Percentiles rank a stretch among this genome's conserved stretches.
Evolutionary conservation across 768 basidiomycete genomes (phyloP).

Genomic region (Boletales sp.): DNA sequence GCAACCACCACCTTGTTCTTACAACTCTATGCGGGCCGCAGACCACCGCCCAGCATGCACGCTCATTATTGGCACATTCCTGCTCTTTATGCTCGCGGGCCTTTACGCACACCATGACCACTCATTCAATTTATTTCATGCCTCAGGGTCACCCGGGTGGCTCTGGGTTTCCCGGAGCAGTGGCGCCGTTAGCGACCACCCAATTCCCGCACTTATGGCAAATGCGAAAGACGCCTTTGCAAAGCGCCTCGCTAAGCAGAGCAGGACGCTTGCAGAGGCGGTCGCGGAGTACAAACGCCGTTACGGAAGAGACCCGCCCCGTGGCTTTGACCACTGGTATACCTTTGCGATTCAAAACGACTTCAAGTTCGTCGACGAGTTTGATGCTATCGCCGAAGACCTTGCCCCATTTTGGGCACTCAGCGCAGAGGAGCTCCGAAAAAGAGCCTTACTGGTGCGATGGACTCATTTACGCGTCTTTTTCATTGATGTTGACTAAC

Average conservation of each 20-base stretch:
- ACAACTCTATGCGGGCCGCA: constrained; percentile 17
- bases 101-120: constrained; percentile 33
- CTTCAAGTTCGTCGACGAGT: constrained; percentile 86
- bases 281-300: constrained; percentile 78
- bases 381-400: constrained; percentile 75
- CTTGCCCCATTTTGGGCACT: constrained; percentile 83
- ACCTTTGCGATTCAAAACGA: constrained; percentile 67
- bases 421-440: constrained; percentile 65
- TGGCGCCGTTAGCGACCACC: constrained; percentile 48
- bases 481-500: not conserved
- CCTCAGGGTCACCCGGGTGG: constrained; percentile 16
- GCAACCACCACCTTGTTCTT: not conserved
- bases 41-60: constrained; percentile 33
- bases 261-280: constrained; percentile 73
- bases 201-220: constrained; percentile 80
- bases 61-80: constrained; percentile 39
- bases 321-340: constrained; percentile 92
- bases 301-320: constrained; percentile 78
- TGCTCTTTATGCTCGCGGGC: constrained; percentile 51
- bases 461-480: not conserved
- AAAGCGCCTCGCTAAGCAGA: constrained; percentile 66
- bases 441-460: constrained; percentile 54
- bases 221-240: constrained; percentile 75
- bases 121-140: too few species aligned
- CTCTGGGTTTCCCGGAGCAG: constrained; percentile 13